These are phyloP conservation scores for Candida glaebosa DNA, from an alignment of 805 yeast species.

Conservation along the genomic window DNA sequence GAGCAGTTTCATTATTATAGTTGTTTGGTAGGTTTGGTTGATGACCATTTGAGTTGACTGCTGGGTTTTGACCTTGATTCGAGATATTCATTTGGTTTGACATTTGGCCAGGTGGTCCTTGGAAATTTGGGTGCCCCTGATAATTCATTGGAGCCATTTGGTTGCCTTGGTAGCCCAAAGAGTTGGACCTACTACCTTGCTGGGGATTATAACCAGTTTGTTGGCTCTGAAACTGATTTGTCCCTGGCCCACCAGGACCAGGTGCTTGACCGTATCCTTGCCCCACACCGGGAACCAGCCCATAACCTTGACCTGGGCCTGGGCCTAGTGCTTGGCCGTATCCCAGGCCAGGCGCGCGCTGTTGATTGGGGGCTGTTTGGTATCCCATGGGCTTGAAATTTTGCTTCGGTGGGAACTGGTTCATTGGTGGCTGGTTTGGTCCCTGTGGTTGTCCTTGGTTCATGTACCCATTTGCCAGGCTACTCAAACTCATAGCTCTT, in stretches of 20 bases:
- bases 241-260: constrained; percentile 6
- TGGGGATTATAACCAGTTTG: constrained; percentile 6
- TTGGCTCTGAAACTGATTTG: constrained; percentile 3
- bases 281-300: neutral
- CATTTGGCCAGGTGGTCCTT: constrained; percentile 5
- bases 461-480: constrained; percentile 1
- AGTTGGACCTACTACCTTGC: constrained; percentile 2
- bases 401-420: constrained; percentile 2
- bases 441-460: constrained; percentile 1
- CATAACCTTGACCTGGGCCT: neutral
- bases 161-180: neutral
- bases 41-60: neutral
- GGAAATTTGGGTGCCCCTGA: neutral
- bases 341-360: too few species aligned
- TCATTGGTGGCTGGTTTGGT: too few species aligned
- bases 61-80: neutral
- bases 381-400: constrained; percentile 2
- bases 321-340: too few species aligned
- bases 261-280: too few species aligned
- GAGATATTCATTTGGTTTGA: constrained; percentile 1
- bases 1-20: neutral
- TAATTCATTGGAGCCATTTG: constrained; percentile 1
- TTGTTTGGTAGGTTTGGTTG: neutral
- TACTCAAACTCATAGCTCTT: constrained; percentile 16
- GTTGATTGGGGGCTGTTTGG: neutral